These are phyloP conservation scores for Entomortierella parvispora DNA, from an alignment of 192 early-diverging fungal genomes.

Conservation along the genomic window DNA sequence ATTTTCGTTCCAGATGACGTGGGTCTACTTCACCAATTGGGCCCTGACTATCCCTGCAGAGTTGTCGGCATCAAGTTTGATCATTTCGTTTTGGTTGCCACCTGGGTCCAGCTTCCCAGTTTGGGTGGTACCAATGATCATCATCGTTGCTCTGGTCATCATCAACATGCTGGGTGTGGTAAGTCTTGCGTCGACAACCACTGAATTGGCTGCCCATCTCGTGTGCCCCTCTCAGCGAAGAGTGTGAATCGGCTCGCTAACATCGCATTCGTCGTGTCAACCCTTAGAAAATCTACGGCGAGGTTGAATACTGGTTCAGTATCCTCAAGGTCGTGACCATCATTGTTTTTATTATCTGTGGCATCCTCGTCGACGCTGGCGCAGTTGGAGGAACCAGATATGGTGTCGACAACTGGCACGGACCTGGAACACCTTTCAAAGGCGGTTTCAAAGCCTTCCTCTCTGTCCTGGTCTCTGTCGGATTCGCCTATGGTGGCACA, in stretches of 20 bases:
- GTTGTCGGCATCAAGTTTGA: not conserved
- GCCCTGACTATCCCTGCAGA: conserved; percentile 1
- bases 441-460: conserved; percentile 70
- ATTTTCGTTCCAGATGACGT: conserved; percentile 1
- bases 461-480: conserved; percentile 75
- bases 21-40: conserved; percentile 4
- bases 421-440: conserved; percentile 67
- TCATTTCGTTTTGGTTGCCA: not conserved
- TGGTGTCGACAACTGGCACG: conserved; percentile 70
- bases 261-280: too few relatives aligned
- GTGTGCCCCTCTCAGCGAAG: too few relatives aligned
- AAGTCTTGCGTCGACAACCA: conserved; percentile 12
- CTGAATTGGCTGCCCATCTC: conserved; percentile 38
- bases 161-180: conserved; percentile 1
- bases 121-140: not conserved
- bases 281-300: conserved; percentile 51
- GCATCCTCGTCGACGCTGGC: conserved; percentile 75
- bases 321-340: conserved; percentile 84
- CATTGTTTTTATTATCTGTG: conserved; percentile 82
- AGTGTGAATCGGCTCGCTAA: too few relatives aligned
- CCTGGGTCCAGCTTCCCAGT: not conserved
- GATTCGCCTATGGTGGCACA: conserved; percentile 87
- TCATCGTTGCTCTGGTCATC: conserved; percentile 1
- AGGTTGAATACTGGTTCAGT: conserved; percentile 86
- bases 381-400: conserved; percentile 66